phyloP scores from a whole-genome alignment of 1,284 basidiomycete species.

The Leccinum subatratum region DNA sequence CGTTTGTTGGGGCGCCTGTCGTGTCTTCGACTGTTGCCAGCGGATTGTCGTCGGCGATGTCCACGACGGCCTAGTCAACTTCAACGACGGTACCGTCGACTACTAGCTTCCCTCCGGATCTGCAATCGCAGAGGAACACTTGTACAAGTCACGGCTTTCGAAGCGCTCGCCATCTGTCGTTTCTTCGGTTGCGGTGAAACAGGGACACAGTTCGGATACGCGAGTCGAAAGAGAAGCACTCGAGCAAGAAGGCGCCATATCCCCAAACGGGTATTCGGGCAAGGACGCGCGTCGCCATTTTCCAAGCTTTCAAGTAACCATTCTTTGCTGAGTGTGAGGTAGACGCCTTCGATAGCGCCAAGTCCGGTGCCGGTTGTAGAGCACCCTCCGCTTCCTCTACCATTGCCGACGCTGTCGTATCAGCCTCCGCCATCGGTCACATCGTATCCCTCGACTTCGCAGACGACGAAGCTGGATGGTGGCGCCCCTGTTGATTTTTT shows the following conservation, averaged over 20 bases:
- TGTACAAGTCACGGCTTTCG: constrained; percentile 2
- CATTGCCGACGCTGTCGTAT: constrained; percentile 5
- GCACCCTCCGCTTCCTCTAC: constrained; percentile 15
- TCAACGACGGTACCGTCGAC: neutral
- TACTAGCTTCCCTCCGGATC: neutral
- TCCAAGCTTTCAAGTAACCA: constrained; percentile 17
- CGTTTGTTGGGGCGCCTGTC: constrained; percentile 44
- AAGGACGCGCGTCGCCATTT: constrained; percentile 32
- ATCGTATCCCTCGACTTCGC: constrained; percentile 9
- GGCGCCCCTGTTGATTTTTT: constrained; percentile 22
- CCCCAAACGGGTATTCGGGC: constrained; percentile 42
- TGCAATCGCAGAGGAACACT: neutral
- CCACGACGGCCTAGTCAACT: neutral
- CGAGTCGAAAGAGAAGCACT: constrained; percentile 34
- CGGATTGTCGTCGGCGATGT: neutral
- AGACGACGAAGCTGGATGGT: constrained; percentile 19
- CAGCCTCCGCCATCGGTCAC: constrained; percentile 8
- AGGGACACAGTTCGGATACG: constrained; percentile 14
- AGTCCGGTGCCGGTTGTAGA: constrained; percentile 15
- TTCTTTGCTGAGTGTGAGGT: constrained; percentile 10
- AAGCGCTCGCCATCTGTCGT: constrained; percentile 15
- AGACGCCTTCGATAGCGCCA: constrained; percentile 12
- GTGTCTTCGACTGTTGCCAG: constrained; percentile 12
- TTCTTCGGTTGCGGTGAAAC: constrained; percentile 11
- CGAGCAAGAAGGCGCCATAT: constrained; percentile 35